Evolutionary conservation across 2,329 filamentous ascomycete genomes (phyloP).

Genomic region (Ambrosiella beaveri): DNA sequence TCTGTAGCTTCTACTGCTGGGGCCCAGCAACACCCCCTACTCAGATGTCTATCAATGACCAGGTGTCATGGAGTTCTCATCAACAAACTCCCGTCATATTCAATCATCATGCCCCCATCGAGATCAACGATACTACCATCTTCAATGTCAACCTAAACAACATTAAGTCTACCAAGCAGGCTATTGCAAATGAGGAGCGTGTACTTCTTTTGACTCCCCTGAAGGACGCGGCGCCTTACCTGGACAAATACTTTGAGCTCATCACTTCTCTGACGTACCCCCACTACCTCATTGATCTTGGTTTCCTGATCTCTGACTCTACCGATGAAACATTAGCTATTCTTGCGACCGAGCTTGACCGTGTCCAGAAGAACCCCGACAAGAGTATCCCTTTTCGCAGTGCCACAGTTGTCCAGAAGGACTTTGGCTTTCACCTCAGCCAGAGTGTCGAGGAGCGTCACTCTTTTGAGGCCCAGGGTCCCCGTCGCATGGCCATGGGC

Average conservation of each 20-base stretch:
- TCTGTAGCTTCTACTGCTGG: conserved; percentile 81
- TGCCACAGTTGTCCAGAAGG: conserved; percentile 73
- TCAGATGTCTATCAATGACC: conserved; percentile 84
- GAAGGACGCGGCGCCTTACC: conserved; percentile 67
- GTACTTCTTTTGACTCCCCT: conserved; percentile 85
- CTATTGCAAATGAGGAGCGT: conserved; percentile 63
- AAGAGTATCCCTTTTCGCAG: conserved; percentile 64
- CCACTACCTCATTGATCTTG: conserved; percentile 86
- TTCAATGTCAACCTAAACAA: conserved; percentile 68
- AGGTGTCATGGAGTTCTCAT: conserved; percentile 75
- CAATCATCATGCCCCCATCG: conserved; percentile 81
- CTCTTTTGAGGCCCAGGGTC: conserved; percentile 71
- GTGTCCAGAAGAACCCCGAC: conserved; percentile 67
- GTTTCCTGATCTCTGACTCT: conserved; percentile 84
- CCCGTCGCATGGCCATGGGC: conserved; percentile 78
- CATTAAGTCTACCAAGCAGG: conserved; percentile 64
- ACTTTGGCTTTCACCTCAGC: conserved; percentile 61
- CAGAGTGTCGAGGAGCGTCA: conserved; percentile 74
- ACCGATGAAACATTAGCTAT: conserved; percentile 82
- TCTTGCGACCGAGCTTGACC: conserved; percentile 67
- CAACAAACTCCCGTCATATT: conserved; percentile 86
- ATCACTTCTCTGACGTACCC: conserved; percentile 81
- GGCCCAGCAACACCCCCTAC: conserved; percentile 90
- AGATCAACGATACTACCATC: conserved; percentile 68
- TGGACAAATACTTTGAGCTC: conserved; percentile 86